Evolutionary conservation across 2,329 filamentous ascomycete species (phyloP).

Genomic region (Xylaria polymorpha): DNA sequence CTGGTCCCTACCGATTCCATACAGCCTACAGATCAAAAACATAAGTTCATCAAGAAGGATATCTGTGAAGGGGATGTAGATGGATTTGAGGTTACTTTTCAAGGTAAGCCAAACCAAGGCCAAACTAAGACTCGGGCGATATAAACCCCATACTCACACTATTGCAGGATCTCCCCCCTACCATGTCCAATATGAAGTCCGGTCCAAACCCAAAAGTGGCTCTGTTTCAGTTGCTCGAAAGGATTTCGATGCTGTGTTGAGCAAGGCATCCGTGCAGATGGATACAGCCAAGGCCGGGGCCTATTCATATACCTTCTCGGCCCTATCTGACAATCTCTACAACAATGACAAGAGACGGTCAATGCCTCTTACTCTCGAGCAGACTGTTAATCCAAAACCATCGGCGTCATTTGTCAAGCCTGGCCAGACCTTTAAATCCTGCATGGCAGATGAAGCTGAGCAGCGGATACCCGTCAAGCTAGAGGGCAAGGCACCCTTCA

Average conservation of each 20-base stretch:
- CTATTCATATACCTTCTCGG: constrained; percentile 87
- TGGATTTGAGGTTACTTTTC: constrained; percentile 81
- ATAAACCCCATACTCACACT: constrained; percentile 48
- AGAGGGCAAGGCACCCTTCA: constrained; percentile 86
- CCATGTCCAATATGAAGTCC: constrained; percentile 82
- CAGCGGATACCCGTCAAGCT: constrained; percentile 90
- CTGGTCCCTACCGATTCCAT: constrained; percentile 74
- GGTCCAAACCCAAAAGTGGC: constrained; percentile 75
- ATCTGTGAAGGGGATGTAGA: constrained; percentile 97
- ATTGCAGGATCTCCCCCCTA: constrained; percentile 79
- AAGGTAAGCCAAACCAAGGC: constrained; percentile 66
- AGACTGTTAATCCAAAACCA: constrained; percentile 86
- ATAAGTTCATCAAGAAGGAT: constrained; percentile 76
- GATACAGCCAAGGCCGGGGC: constrained; percentile 85
- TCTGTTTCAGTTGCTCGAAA: constrained; percentile 73
- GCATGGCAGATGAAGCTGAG: constrained; percentile 84
- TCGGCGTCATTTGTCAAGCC: constrained; percentile 84
- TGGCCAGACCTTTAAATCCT: constrained; percentile 95
- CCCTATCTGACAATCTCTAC: constrained; percentile 88
- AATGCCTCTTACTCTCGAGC: constrained; percentile 76
- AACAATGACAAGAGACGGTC: constrained; percentile 75
- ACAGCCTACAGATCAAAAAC: constrained; percentile 57
- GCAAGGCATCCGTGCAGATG: constrained; percentile 82
- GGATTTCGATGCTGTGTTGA: constrained; percentile 79
- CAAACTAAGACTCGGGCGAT: constrained; percentile 6